Percentiles rank a stretch among this genome's conserved stretches.
Evolutionary conservation across 192 early-diverging fungal genomes (phyloP).

Genomic region (Dissophora ornata): DNA sequence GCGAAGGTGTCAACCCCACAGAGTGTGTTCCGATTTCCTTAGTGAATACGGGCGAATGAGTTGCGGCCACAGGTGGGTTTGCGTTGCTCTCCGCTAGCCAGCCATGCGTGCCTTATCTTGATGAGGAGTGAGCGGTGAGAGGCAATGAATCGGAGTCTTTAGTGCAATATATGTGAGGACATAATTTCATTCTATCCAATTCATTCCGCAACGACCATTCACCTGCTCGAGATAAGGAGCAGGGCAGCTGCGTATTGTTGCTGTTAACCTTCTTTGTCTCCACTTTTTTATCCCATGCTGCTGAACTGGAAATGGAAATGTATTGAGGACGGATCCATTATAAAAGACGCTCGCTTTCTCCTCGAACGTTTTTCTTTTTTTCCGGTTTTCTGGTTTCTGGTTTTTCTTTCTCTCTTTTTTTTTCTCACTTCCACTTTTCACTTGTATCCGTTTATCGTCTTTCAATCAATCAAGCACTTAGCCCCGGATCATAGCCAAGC

Average conservation of each 20-base stretch:
- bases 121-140: no score
- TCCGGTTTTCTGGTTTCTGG: conserved; percentile 17
- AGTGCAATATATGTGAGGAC: background rate
- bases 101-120: no score
- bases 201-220: background rate
- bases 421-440: conserved; percentile 16
- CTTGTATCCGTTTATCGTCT: background rate
- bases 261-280: conserved; percentile 49
- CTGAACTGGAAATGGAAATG: conserved; percentile 15
- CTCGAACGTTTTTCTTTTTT: conserved; percentile 16
- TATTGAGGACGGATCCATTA: background rate
- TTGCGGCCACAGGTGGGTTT: no score
- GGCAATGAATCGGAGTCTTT: conserved; percentile 5
- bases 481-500: no score
- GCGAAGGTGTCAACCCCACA: no score
- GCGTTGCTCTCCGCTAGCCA: no score
- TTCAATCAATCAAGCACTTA: no score
- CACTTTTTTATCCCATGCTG: conserved; percentile 42
- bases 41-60: no score
- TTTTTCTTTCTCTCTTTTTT: conserved; percentile 16
- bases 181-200: no score
- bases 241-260: no score
- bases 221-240: conserved; percentile 2
- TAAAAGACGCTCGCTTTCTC: conserved; percentile 8
- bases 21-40: no score